These are phyloP conservation scores for Babesia divergens DNA, from an alignment of 169 alveolate genomes.

Conservation along the genomic window DNA sequence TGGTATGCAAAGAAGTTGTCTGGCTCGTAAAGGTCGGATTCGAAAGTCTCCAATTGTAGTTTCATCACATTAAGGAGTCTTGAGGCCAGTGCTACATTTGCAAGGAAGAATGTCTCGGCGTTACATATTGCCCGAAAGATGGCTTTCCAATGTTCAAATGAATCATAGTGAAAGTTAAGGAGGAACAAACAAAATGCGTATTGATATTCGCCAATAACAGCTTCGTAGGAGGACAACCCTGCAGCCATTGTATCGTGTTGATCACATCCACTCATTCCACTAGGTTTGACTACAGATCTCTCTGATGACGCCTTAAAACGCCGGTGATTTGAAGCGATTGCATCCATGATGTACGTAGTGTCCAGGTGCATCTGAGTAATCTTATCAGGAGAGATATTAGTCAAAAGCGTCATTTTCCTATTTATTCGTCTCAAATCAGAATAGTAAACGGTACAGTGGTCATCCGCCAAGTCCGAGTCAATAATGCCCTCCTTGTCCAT, in stretches of 20 bases:
- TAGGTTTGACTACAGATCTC: too few relatives aligned
- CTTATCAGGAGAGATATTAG: constrained; percentile 8
- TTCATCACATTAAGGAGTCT: constrained; percentile 16
- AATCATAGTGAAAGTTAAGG: constrained; percentile 37
- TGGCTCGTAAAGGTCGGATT: constrained; percentile 46
- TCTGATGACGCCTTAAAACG: background rate
- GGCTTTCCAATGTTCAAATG: constrained; percentile 51
- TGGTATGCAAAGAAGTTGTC: constrained; percentile 50
- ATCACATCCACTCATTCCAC: background rate
- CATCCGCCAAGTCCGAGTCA: background rate
- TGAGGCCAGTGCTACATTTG: background rate
- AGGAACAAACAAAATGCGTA: constrained; percentile 48
- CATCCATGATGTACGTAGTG: constrained; percentile 42
- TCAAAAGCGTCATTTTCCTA: background rate
- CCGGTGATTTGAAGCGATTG: constrained; percentile 8
- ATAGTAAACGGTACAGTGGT: constrained; percentile 36
- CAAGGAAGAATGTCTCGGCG: constrained; percentile 29
- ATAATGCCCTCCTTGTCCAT: background rate
- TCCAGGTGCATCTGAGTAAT: constrained; percentile 47
- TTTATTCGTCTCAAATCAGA: constrained; percentile 42
- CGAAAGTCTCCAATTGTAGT: constrained; percentile 44
- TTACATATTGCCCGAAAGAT: constrained; percentile 39
- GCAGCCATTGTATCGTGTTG: too few relatives aligned
- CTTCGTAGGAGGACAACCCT: too few relatives aligned
- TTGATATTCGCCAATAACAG: constrained; percentile 47